Conservation (phyloP, 805 yeast species). For the Ogataea corticis region DNA sequence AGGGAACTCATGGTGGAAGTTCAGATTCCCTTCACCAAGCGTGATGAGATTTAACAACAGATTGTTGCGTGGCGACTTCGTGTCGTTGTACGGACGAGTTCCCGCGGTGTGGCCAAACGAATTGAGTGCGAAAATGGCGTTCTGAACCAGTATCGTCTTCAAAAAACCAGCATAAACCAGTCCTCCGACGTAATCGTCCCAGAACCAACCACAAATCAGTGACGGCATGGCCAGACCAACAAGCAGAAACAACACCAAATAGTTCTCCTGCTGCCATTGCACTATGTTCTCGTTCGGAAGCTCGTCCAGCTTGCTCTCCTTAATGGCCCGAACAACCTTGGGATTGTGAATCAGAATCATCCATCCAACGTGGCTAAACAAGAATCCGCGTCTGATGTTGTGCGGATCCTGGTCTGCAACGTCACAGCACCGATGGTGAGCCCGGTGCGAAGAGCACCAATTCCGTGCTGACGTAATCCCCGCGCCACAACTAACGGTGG, state of each 20-base stretch:
- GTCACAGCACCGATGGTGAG: slow-evolving; percentile 88
- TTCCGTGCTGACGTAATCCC: slow-evolving; percentile 75
- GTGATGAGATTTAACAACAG: slow-evolving; percentile 64
- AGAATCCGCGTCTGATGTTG: slow-evolving; percentile 74
- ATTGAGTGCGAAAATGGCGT: slow-evolving; percentile 73
- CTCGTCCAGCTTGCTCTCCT: slow-evolving; percentile 55
- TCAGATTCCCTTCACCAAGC: slow-evolving; percentile 89
- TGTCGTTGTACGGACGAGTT: slow-evolving; percentile 70
- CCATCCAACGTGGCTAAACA: slow-evolving; percentile 90
- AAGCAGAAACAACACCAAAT: slow-evolving; percentile 49
- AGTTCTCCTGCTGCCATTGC: slow-evolving; percentile 72
- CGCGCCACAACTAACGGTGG: slow-evolving; percentile 66
- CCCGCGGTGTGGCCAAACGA: slow-evolving; percentile 83
- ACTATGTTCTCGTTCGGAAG: slow-evolving; percentile 58
- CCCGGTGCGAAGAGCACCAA: slow-evolving; percentile 85
- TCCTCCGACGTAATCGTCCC: slow-evolving; percentile 81
- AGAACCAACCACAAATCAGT: slow-evolving; percentile 58
- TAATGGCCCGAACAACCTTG: slow-evolving; percentile 43
- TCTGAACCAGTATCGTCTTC: slow-evolving; percentile 73
- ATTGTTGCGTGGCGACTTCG: slow-evolving; percentile 72
- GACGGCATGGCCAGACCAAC: slow-evolving; percentile 63
- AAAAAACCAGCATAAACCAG: slow-evolving; percentile 75
- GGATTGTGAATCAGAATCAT: slow-evolving; percentile 67
- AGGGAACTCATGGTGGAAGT: slow-evolving; percentile 95
- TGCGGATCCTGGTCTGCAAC: slow-evolving; percentile 83